Percentiles rank a stretch among this genome's conserved stretches.
phyloP scores from a whole-genome alignment of 2,329 filamentous ascomycete species.

The Camillea tinctor region DNA sequence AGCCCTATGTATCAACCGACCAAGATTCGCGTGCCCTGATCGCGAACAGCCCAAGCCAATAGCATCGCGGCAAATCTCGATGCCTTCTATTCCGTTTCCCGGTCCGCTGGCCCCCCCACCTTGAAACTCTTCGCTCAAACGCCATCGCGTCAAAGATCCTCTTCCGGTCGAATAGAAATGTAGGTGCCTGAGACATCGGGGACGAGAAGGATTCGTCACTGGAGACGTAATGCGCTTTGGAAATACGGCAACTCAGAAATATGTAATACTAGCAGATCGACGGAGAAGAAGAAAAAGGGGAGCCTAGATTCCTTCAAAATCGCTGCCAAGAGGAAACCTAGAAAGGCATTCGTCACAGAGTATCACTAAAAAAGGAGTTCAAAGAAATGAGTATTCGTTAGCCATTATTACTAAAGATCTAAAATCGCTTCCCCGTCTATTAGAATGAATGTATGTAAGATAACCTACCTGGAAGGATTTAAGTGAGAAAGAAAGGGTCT shows the following conservation, averaged over 20 bases:
- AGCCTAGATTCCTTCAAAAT: background rate
- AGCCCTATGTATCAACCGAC: constrained; percentile 21
- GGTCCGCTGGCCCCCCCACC: background rate
- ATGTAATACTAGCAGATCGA: background rate
- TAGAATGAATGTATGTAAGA: background rate
- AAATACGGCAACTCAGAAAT: background rate
- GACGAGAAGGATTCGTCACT: background rate
- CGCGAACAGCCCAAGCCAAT: constrained; percentile 14
- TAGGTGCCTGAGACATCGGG: constrained; percentile 24
- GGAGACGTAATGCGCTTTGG: background rate
- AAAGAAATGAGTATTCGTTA: background rate
- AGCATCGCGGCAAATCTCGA: constrained; percentile 10
- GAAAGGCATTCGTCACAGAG: background rate
- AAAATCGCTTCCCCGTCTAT: background rate
- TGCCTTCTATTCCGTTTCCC: constrained; percentile 12
- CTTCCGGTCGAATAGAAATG: constrained; percentile 10
- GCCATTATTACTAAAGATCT: background rate
- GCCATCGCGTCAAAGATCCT: background rate
- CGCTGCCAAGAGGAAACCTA: background rate
- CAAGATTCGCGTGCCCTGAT: constrained; percentile 5
- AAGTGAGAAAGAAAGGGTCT: background rate
- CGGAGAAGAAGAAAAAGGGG: background rate
- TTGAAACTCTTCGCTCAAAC: background rate
- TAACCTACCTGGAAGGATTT: background rate
- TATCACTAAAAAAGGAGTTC: background rate